These are phyloP conservation scores for Vigna hirtella DNA, from an alignment of 306 rosid species.

Conservation along the genomic window DNA sequence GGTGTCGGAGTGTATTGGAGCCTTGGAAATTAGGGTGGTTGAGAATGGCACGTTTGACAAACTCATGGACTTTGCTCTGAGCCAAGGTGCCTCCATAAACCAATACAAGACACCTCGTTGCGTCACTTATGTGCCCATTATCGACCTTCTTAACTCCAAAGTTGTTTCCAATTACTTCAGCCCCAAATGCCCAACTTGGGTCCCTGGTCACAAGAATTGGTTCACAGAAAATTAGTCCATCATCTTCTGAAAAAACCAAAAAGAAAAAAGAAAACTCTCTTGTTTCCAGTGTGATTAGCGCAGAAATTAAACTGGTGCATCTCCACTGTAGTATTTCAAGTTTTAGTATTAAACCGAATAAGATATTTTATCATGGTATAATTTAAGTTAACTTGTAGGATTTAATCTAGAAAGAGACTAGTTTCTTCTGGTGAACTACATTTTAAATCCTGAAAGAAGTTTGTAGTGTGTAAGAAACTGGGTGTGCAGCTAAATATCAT, in stretches of 20 bases:
- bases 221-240: background rate
- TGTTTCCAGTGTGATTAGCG: background rate
- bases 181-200: slow-evolving; percentile 13
- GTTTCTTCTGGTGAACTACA: too few species aligned
- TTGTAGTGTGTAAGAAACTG: too few species aligned
- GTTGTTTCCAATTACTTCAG: slow-evolving; percentile 22
- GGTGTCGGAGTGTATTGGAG: slow-evolving; percentile 2
- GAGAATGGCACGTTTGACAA: slow-evolving; percentile 26
- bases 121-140: background rate
- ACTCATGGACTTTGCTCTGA: slow-evolving; percentile 25
- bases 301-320: background rate
- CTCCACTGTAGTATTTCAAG: background rate
- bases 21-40: slow-evolving; percentile 13
- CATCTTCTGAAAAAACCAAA: too few species aligned
- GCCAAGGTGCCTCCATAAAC: slow-evolving; percentile 24
- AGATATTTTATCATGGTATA: background rate
- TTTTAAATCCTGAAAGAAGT: too few species aligned
- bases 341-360: background rate
- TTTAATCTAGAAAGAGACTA: too few species aligned
- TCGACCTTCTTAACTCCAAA: slow-evolving; percentile 15
- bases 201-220: slow-evolving; percentile 18
- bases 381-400: background rate
- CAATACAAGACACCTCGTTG: slow-evolving; percentile 30
- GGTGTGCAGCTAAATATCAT: too few species aligned
- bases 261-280: too few species aligned